These are phyloP conservation scores for Penicillium capsulatum DNA, from an alignment of 2,329 filamentous ascomycete genomes.

Conservation along the genomic window DNA sequence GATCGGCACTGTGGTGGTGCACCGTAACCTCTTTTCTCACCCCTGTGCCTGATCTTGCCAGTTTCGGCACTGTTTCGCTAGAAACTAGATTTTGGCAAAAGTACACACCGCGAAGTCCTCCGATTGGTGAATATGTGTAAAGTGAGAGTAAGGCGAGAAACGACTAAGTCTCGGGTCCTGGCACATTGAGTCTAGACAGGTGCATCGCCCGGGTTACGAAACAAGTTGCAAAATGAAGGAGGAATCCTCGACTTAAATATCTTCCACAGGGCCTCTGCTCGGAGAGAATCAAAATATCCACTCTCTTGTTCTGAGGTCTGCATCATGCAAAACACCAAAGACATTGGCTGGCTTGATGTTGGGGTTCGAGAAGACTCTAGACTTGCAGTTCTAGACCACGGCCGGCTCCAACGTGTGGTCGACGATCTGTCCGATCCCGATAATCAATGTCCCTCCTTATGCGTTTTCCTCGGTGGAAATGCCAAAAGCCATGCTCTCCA, in stretches of 20 bases:
- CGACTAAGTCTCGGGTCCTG: not conserved
- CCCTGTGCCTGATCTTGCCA: not conserved
- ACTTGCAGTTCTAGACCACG: constrained; percentile 5
- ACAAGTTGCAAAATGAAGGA: not conserved
- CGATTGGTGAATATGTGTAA: not conserved
- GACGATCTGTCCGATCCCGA: constrained; percentile 1
- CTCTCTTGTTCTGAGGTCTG: not conserved
- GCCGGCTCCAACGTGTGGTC: constrained; percentile 4
- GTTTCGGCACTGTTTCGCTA: not conserved
- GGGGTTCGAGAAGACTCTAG: constrained; percentile 8
- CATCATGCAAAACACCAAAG: constrained; percentile 9
- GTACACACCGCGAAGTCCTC: not conserved
- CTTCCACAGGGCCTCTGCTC: not conserved
- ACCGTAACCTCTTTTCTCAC: not conserved
- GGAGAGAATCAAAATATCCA: not conserved
- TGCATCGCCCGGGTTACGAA: not conserved
- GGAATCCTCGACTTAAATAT: not conserved
- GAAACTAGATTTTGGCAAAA: not conserved
- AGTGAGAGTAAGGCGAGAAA: not conserved
- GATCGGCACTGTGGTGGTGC: not conserved
- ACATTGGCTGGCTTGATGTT: constrained; percentile 14
- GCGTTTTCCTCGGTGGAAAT: constrained; percentile 8
- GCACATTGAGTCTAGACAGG: not conserved
- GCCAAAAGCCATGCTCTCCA: constrained; percentile 9
- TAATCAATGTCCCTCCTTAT: constrained; percentile 10